phyloP scores from a whole-genome alignment of 306 rosid species.

The Corylus americana region DNA sequence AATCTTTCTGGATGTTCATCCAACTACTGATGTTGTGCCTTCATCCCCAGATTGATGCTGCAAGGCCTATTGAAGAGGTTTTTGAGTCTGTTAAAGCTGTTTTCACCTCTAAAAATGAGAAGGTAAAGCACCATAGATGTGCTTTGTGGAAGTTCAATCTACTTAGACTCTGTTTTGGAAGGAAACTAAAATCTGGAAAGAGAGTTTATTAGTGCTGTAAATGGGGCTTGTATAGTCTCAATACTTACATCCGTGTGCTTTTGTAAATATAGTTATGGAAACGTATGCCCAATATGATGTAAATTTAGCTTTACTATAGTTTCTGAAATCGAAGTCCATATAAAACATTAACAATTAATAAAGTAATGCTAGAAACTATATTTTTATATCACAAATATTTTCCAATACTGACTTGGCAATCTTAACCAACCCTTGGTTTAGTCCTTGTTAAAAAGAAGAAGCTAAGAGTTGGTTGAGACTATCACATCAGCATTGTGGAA shows the following conservation, averaged over 20 bases:
- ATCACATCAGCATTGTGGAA: background rate
- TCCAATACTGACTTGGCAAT: too few relatives aligned
- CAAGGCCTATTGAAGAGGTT: constrained; percentile 76
- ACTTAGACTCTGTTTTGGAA: constrained; percentile 38
- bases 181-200: constrained; percentile 31
- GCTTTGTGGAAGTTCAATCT: constrained; percentile 40
- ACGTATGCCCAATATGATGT: background rate
- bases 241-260: constrained; percentile 23
- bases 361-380: too few relatives aligned
- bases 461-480: too few relatives aligned
- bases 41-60: constrained; percentile 75
- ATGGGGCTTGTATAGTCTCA: constrained; percentile 25
- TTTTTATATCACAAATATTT: too few relatives aligned
- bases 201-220: constrained; percentile 17
- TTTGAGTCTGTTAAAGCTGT: constrained; percentile 76
- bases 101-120: constrained; percentile 72
- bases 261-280: constrained; percentile 24
- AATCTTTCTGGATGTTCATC: constrained; percentile 18
- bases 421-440: too few relatives aligned
- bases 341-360: background rate
- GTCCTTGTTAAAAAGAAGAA: too few relatives aligned
- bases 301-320: constrained; percentile 6
- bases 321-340: background rate
- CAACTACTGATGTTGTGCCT: constrained; percentile 15
- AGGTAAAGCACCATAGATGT: constrained; percentile 62